Evolutionary conservation across 768 basidiomycete genomes (phyloP).

Genomic region (Pleurotus pulmonarius): DNA sequence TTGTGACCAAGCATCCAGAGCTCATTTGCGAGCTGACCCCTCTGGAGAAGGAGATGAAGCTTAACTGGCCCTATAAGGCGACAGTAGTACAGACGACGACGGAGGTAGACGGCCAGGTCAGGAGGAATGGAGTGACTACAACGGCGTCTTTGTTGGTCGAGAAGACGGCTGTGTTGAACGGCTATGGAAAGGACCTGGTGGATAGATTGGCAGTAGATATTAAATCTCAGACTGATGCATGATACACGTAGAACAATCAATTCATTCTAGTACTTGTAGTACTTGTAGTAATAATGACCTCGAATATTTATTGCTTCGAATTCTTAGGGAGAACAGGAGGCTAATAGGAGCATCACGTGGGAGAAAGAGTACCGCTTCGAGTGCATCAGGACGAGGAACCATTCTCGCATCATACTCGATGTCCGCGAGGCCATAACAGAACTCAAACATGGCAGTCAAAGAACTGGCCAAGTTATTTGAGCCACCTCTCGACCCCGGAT

Average conservation of each 20-base stretch:
- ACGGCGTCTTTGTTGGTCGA: not conserved
- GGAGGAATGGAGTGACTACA: not conserved
- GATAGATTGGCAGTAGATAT: not conserved
- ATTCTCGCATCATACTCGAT: slow-evolving; percentile 8
- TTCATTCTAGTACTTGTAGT: not conserved
- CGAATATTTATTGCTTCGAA: too few relatives aligned
- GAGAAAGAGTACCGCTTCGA: not conserved
- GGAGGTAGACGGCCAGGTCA: not conserved
- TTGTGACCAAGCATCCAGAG: slow-evolving; percentile 36
- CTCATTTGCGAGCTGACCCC: slow-evolving; percentile 41
- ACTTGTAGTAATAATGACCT: too few relatives aligned
- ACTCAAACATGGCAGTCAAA: slow-evolving; percentile 27
- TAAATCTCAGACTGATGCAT: not conserved
- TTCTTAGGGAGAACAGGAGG: too few relatives aligned
- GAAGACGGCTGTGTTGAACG: not conserved
- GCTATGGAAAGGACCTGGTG: not conserved
- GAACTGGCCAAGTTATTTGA: slow-evolving; percentile 31
- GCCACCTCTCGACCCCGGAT: slow-evolving; percentile 1
- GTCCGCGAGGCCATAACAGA: slow-evolving; percentile 9
- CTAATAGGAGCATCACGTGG: not conserved
- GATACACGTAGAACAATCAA: not conserved
- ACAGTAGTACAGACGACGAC: not conserved
- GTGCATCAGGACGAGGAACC: not conserved
- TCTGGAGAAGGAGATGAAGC: slow-evolving; percentile 49
- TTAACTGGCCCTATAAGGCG: slow-evolving; percentile 39